Percentiles rank a stretch among this genome's conserved stretches.
phyloP scores from a whole-genome alignment of 441 rosid genomes.

The Croton setiger region DNA sequence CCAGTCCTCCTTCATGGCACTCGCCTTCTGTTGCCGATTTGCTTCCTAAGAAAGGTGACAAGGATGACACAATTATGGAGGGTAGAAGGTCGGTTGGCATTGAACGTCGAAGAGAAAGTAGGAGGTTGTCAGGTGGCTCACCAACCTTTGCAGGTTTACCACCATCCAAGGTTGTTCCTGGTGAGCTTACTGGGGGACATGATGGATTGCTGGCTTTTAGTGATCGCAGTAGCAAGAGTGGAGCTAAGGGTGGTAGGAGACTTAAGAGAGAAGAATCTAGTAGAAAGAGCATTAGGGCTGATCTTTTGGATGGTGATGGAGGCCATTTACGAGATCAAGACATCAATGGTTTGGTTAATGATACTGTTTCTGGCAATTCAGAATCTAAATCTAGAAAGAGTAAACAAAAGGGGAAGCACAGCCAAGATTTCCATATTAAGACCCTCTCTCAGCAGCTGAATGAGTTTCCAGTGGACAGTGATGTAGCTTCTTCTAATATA shows the following conservation, averaged over 20 bases:
- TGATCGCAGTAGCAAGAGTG: constrained; percentile 48
- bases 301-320: constrained; percentile 33
- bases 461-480: constrained; percentile 62
- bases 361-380: constrained; percentile 43
- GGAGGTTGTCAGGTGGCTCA: constrained; percentile 67
- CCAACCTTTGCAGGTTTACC: constrained; percentile 51
- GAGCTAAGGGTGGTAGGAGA: constrained; percentile 54
- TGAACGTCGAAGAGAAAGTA: constrained; percentile 48
- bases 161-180: constrained; percentile 61
- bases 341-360: constrained; percentile 38
- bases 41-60: constrained; percentile 63
- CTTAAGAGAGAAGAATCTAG: constrained; percentile 62
- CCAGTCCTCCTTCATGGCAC: constrained; percentile 88
- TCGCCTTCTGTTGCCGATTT: constrained; percentile 76
- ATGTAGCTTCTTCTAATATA: constrained; percentile 69
- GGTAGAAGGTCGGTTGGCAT: constrained; percentile 63
- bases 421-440: constrained; percentile 50
- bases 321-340: constrained; percentile 33
- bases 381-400: constrained; percentile 53
- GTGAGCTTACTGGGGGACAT: constrained; percentile 31
- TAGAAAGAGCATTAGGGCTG: constrained; percentile 48
- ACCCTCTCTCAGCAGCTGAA: constrained; percentile 67
- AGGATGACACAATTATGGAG: constrained; percentile 36
- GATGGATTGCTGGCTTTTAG: constrained; percentile 40
- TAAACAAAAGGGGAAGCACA: constrained; percentile 55